Base-by-base conservation (phyloP, 257 asterid species). In the Osmanthus fragrans region DNA sequence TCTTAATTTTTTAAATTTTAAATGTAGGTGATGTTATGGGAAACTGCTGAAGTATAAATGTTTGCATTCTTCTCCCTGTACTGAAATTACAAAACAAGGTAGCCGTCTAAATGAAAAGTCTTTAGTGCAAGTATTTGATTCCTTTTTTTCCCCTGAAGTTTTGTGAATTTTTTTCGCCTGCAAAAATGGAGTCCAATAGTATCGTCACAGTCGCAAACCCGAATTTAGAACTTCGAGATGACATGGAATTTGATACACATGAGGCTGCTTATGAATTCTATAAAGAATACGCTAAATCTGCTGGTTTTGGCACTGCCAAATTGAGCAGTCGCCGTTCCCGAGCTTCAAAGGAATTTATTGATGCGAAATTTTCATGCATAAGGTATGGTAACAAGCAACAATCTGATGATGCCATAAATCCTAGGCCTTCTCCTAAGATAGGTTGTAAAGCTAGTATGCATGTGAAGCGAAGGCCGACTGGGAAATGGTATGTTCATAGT, bases 361-460 rank as follows among this genome's bases (percentile, higher is more conserved):
- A 92, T 74, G 99, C 99, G 4, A 94, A 94, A 77, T 94, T 92
- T 81, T 91, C 99, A 21, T 94, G 99, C 88, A 94, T 91, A 75
- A 89, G 99, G 83, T 94, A 94, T 75, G 99, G 97, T 15, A 94
- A 88, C 78, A 94, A 92, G 88, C 99, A 94, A 64, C 97, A 92
- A 77, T 94, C 99, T 0, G 98, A 94, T 58, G 97, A 94, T 78
- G 97, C 97, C 21, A 82, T 90, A 75, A 94, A 94, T 73, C 98
- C 98, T 7, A 89, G 98, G 84, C 97, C 98, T 69, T 92, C 98
- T 0, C 97, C 99, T 5, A 94, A 94, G 81, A 94, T 92, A 73
- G 98, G 97, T 6, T 94, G 97, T 85, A 92, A 91, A 81, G 97
- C 97, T 74, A 92, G 96, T 80, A 84, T 94, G 97, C 97, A 94